Percentiles rank a stretch among this genome's conserved stretches.
phyloP scores from a whole-genome alignment of 2,329 filamentous ascomycete genomes.

The Pseudogymnoascus sp. region DNA sequence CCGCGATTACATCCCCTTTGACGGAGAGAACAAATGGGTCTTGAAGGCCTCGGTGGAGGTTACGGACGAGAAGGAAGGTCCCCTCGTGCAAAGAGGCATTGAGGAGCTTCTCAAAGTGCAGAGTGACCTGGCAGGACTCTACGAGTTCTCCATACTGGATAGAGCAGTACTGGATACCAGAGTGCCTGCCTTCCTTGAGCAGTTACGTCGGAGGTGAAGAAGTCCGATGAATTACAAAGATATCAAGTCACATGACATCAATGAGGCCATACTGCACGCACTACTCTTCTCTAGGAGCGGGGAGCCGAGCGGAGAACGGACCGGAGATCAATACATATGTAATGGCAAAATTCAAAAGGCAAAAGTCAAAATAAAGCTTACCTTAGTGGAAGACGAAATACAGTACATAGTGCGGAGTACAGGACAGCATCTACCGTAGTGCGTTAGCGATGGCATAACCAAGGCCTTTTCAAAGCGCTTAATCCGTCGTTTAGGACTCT shows the following conservation, averaged over 20 bases:
- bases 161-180: constrained; percentile 48
- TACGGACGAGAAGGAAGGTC: constrained; percentile 47
- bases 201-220: not conserved
- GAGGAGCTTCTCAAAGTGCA: constrained; percentile 43
- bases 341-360: not conserved
- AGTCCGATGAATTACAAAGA: not conserved
- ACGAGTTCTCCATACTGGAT: constrained; percentile 46
- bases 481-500: not conserved
- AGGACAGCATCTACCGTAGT: not conserved
- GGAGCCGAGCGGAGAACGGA: not conserved
- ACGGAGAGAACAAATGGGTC: constrained; percentile 46
- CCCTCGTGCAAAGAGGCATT: constrained; percentile 46
- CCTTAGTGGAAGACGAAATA: not conserved
- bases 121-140: constrained; percentile 43
- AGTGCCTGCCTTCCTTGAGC: constrained; percentile 12
- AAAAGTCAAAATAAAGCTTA: constrained; percentile 2
- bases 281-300: not conserved
- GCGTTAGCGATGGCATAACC: not conserved
- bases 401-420: not conserved
- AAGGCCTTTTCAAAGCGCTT: not conserved
- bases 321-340: not conserved
- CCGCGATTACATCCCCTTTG: constrained; percentile 28
- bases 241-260: constrained; percentile 1
- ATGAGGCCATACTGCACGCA: not conserved
- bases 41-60: constrained; percentile 48